Conservation (phyloP, 257 asterid species). For the Craterostigma plantagineum region DNA sequence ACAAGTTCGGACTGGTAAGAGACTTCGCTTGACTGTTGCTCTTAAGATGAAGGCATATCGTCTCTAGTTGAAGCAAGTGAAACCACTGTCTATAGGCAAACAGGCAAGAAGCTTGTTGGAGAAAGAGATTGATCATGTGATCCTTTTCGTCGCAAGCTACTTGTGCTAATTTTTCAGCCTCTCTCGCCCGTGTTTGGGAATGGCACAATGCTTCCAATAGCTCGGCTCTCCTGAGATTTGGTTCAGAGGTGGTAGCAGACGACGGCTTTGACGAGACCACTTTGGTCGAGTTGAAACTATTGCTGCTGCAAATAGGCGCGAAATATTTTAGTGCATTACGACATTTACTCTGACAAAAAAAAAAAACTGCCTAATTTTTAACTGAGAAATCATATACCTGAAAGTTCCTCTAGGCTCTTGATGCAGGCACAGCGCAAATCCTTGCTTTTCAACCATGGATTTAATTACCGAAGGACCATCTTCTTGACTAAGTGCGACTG, state of each 20-base stretch:
- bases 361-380: too few relatives aligned
- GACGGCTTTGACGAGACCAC: slow-evolving; percentile 11
- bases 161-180: slow-evolving; percentile 51
- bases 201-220: slow-evolving; percentile 54
- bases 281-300: slow-evolving; percentile 8
- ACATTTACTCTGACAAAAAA: too few relatives aligned
- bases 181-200: slow-evolving; percentile 63
- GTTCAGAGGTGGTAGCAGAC: too few relatives aligned
- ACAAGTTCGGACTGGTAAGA: slow-evolving; percentile 9
- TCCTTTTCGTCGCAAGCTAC: slow-evolving; percentile 47
- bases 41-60: slow-evolving; percentile 32
- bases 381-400: slow-evolving; percentile 25
- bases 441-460: slow-evolving; percentile 9
- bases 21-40: slow-evolving; percentile 13
- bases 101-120: slow-evolving; percentile 47
- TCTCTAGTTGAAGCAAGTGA: slow-evolving; percentile 39
- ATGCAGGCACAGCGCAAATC: slow-evolving; percentile 12
- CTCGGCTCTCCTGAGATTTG: slow-evolving; percentile 28
- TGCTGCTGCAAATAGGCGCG: slow-evolving; percentile 8
- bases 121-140: slow-evolving; percentile 27
- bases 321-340: neutral
- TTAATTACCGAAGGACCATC: slow-evolving; percentile 13
- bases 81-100: slow-evolving; percentile 58
- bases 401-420: slow-evolving; percentile 17
- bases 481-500: slow-evolving; percentile 1